Base-by-base conservation (phyloP, 306 rosid species). In the Casuarina glauca region DNA sequence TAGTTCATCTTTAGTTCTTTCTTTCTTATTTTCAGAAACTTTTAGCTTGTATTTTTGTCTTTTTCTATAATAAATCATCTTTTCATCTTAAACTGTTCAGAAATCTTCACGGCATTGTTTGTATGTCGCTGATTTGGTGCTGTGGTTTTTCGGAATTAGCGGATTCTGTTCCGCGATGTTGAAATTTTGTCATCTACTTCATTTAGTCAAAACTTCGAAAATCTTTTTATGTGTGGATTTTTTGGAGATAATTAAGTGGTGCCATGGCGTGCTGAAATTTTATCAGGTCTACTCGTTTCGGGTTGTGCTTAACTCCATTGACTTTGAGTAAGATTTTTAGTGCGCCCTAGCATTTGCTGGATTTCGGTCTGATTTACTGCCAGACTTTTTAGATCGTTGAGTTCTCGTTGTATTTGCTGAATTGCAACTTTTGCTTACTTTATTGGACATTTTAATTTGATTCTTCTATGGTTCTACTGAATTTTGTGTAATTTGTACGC, bases 51-150 rank as follows among this genome's bases (percentile, higher is more conserved):
- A 26, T 9, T 9, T 49, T 49, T 10, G 2, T 49, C 2, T 49
- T 9, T 10, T 1, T 49, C 2, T 49, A 9, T 49, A 1, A 11
- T 49, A 49, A 10, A 12, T 49, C 6, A 9, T 51, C 11, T 16
- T 3, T 61, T 11, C 35, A 61, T 61, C 68, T 11, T 35, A 5
- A 35, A 61, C 43, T 32, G 43, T 61, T 61, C 68, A 4, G 68
- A 61, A 2, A 3, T 49, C 43, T 58, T 78, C 45, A 32, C 11
- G 4, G 43, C 26, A 36, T 26, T 19, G 10, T 15, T 17, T 20
- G 43, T 70, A 45, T 46, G 20, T 49, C 3, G 20, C 19, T 79
- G 72, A 44, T 39, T 79, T 62, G 39, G 49, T 46, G 20, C 66
- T 20, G 17, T 2, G 72, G 26, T 48, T 26, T 26, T 52, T 68